These are phyloP conservation scores for Epichloe elymi DNA, from an alignment of 2,329 filamentous ascomycete genomes.

Conservation along the genomic window DNA sequence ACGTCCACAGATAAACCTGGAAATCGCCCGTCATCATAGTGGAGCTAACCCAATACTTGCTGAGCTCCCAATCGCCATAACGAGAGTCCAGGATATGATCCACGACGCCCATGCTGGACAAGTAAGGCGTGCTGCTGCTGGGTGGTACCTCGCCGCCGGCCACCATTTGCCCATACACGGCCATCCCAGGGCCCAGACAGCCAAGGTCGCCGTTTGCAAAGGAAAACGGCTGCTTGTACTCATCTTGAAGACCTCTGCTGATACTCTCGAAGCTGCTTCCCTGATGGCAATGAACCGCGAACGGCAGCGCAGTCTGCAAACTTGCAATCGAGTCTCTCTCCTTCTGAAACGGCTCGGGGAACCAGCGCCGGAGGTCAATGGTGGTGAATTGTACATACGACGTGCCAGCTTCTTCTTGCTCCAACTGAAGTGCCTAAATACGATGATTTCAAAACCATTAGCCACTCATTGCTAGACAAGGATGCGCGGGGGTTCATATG, in stretches of 20 bases:
- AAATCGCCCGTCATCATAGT: neutral
- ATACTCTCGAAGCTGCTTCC: neutral
- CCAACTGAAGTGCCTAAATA: neutral
- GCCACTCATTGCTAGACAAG: neutral
- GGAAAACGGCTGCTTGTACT: neutral
- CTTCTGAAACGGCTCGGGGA: neutral
- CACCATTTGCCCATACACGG: neutral
- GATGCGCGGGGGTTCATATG: too few relatives aligned
- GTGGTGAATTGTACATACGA: neutral
- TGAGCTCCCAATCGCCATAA: neutral
- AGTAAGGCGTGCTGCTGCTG: neutral
- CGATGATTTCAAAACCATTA: neutral
- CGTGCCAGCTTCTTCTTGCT: neutral
- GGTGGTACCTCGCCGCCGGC: neutral
- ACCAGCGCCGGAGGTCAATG: neutral
- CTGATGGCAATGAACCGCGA: neutral
- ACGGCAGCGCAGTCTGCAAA: neutral
- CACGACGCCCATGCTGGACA: neutral
- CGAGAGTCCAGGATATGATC: neutral
- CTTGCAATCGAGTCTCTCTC: neutral
- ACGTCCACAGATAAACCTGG: neutral
- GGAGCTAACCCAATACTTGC: neutral
- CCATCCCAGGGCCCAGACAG: neutral
- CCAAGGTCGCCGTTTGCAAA: neutral
- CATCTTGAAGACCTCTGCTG: neutral